Conservation (phyloP, 805 yeast species). For the Candida bentonensis region DNA sequence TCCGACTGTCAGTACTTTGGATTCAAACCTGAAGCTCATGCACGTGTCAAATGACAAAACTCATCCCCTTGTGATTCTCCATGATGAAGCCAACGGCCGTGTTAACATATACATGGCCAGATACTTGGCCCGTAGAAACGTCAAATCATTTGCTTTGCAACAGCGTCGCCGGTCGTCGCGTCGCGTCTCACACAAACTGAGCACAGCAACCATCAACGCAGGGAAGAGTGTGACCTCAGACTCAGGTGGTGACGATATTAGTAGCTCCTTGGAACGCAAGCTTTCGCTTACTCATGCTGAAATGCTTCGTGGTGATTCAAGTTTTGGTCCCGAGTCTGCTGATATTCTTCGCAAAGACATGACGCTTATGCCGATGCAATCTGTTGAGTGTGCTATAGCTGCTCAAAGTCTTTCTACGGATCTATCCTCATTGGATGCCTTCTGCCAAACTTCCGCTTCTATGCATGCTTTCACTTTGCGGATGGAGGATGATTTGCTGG, state of each 20-base stretch:
- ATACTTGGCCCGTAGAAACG: not conserved
- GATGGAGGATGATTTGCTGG: not conserved
- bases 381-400: slow-evolving; percentile 17
- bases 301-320: slow-evolving; percentile 8
- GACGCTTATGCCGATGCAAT: slow-evolving; percentile 48
- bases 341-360: slow-evolving; percentile 43
- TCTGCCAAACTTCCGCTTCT: not conserved
- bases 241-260: slow-evolving; percentile 7
- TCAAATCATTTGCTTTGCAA: not conserved
- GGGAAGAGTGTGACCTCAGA: not conserved
- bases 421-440: not conserved
- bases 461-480: not conserved
- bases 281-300: slow-evolving; percentile 10
- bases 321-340: slow-evolving; percentile 20
- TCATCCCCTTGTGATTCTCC: not conserved
- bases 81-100: not conserved
- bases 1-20: not conserved
- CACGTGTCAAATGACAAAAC: not conserved
- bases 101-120: not conserved
- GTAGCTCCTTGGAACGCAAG: slow-evolving; percentile 8
- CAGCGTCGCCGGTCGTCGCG: not conserved
- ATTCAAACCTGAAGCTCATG: not conserved
- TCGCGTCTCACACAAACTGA: not conserved
- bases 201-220: not conserved
- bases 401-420: not conserved